Base-by-base conservation (phyloP, 1,284 basidiomycete genomes). In the Heliocybe sulcata region DNA sequence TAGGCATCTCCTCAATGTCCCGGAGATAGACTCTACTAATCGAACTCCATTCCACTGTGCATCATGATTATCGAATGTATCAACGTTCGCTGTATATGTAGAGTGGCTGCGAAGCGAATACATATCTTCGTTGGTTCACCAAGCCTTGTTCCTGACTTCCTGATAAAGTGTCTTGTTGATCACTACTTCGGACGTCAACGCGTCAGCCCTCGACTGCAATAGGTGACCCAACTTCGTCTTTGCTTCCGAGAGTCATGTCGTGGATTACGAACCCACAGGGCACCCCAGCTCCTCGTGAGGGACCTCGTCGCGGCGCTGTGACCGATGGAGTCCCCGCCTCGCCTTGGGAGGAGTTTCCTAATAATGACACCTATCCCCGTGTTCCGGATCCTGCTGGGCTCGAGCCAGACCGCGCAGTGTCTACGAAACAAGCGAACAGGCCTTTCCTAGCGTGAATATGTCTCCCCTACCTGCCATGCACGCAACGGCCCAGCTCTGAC, bases 361-460 rank as follows among this genome's bases (percentile, higher is more conserved):
- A 61, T 45, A 64, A 61, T 47, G 71, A 72, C 55, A 63, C 67
- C 33, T 67, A 76, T 49, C 72, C 72, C 33, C 78, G 75, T 63
- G 78, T 79, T 14, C 61, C 67, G 57, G 84, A 87, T 65, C 84
- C 85, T 51, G 59, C 66, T 51, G 76, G 47, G 6, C 16, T 52
- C 6, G 25, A 81, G 58, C 80, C 81, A 1, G 74, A 75, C 57
- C 77, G 85, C 61, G 79, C 82, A 78, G 88, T 92, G 45, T 79
- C 83, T 35, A 81, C 80, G 58, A 93, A 92, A 71, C 68, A 79
- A 54, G 87, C 90, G 33, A 93, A 93, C 70, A 75, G 79, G 59
- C 91, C 90, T 20, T 93, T 90, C 69, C 77, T 92, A 52, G 82
- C 82, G 85, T 92, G 72, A 61, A 87, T 81, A 27, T 33, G 19